Base-by-base conservation (phyloP, 257 asterid genomes). In the Linderniella brevidens region DNA sequence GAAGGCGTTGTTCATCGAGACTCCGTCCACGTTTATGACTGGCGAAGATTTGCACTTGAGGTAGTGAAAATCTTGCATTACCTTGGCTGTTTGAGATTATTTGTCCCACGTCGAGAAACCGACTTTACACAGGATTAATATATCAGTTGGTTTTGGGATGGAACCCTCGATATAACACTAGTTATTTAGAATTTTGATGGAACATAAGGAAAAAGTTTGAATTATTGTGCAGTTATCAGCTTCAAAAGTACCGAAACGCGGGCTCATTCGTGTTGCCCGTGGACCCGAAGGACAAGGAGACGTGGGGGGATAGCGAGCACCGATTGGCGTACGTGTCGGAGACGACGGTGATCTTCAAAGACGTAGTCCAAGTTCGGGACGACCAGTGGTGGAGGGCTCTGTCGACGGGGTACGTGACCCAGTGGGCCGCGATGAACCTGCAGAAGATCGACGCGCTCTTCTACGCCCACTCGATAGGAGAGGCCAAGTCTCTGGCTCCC, bases 331-430 rank as follows among this genome's bases (percentile, higher is more conserved):
- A 87, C 52, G 86, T 87, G 3, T 76, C 97, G 0, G 95, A 87
- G 59, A 87, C 97, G 13, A 87, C 97, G 1, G 95, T 80, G 3
- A 87, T 87, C 17, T 87, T 83, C 88, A 87, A 83, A 56, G 88
- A 72, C 50, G 65, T 71, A 0, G 95, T 87, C 41, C 95, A 78
- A 66, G 88, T 78, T 19, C 62, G 97, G 35, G 95, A 87, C 52
- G 84, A 83, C 17, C 97, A 83, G 42, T 87, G 97, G 97, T 87
- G 97, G 97, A 83, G 71, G 53, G 95, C 97, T n/a, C 78, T 87
- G 12, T 77, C 97, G 0, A 74, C 79, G 0, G 97, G 97, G 13
- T 87, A 87, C 48, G 8, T 87, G 0, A 80, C 97, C 0, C 95
- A 80, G 55, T 87, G 97, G 95, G 97, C 95, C 0, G 78, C 95